Evolutionary conservation across 345 rosid genomes (phyloP).

Genomic region (rapeseed (Brassica napus)): Da-Ae NC_063444.1:48308501-48309000

Average conservation of each 20-base stretch:
- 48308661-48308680: not conserved
- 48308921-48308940: not conserved
- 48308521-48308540: not conserved
- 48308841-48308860: too few species aligned
- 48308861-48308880: too few species aligned
- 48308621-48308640: not conserved
- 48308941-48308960: not conserved
- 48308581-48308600: not conserved
- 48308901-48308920: not conserved
- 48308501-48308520: not conserved
- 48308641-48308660: not conserved
- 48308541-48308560: not conserved
- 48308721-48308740: not conserved
- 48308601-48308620: not conserved
- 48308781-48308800: not conserved
- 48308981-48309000: fast-evolving
- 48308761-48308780: not conserved
- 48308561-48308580: not conserved
- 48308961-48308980: not conserved
- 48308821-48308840: not conserved
- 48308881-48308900: not conserved
- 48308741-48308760: not conserved
- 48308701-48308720: not conserved
- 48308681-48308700: not conserved
- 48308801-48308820: not conserved